Percentiles rank a stretch among this genome's conserved stretches.
Evolutionary conservation across 2,329 filamentous ascomycete species (phyloP).

Genomic region (Aspergillus sp.): DNA sequence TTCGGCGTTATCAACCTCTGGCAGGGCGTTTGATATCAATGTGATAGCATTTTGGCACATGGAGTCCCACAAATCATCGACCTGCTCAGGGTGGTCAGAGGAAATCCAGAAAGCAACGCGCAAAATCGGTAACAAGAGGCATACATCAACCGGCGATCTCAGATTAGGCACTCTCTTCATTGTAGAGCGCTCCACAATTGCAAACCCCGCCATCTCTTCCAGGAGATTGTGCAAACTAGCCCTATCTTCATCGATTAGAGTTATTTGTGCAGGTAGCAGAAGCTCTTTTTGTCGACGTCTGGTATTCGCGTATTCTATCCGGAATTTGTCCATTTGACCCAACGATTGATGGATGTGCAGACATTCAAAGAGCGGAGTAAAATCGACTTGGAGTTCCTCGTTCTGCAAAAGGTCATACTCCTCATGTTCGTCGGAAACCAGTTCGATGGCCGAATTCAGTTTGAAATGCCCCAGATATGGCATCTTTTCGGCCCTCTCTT

Average conservation of each 20-base stretch:
- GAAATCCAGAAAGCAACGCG: not conserved
- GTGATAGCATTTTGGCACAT: constrained; percentile 88
- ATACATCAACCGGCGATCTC: constrained; percentile 75
- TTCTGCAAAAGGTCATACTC: constrained; percentile 96
- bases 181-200: constrained; percentile 92
- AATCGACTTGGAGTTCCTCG: constrained; percentile 91
- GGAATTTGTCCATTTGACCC: constrained; percentile 87
- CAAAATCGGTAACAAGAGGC: no score
- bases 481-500: constrained; percentile 75
- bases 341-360: constrained; percentile 95
- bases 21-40: constrained; percentile 76
- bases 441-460: constrained; percentile 90
- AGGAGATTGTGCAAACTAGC: constrained; percentile 83
- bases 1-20: constrained; percentile 82
- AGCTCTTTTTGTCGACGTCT: constrained; percentile 89
- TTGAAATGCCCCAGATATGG: constrained; percentile 79
- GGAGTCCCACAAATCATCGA: constrained; percentile 98
- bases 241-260: constrained; percentile 77
- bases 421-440: constrained; percentile 91
- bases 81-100: constrained; percentile 47
- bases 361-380: constrained; percentile 90
- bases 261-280: constrained; percentile 73
- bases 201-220: constrained; percentile 93
- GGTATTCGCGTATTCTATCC: constrained; percentile 86
- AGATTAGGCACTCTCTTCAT: constrained; percentile 83